A percentile compares a stretch with the other conserved stretches of the same genome.
phyloP scores from a whole-genome alignment of 1,139 yeast species.

The Candida pseudoviswanathii region DNA sequence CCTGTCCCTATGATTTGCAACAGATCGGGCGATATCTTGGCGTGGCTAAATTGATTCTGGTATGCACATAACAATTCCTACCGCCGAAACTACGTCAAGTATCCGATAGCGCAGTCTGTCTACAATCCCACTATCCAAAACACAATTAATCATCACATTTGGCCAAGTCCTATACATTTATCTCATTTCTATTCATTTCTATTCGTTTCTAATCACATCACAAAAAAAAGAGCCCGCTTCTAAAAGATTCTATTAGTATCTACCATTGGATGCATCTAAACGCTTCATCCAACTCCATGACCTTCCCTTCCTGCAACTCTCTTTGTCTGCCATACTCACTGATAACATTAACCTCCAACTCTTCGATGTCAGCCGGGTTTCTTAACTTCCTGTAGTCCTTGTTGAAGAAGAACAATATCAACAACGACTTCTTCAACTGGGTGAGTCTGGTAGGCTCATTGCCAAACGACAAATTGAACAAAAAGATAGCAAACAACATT shows the following conservation, averaged over 20 bases:
- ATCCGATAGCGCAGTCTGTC: too few relatives aligned
- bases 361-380: slow-evolving; percentile 14
- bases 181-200: too few relatives aligned
- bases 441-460: slow-evolving; percentile 6
- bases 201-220: not conserved
- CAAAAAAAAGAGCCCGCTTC: too few relatives aligned
- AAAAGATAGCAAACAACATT: slow-evolving; percentile 23
- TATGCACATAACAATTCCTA: too few relatives aligned
- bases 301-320: slow-evolving; percentile 4
- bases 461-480: slow-evolving; percentile 19
- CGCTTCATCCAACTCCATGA: slow-evolving; percentile 18
- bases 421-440: slow-evolving; percentile 19
- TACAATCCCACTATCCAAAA: too few relatives aligned
- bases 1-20: too few relatives aligned
- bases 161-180: too few relatives aligned
- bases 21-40: too few relatives aligned
- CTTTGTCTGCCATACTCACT: slow-evolving; percentile 16
- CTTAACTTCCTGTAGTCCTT: slow-evolving; percentile 22
- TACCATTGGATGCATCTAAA: slow-evolving; percentile 16
- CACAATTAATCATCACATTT: too few relatives aligned
- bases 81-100: too few relatives aligned
- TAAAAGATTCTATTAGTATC: too few relatives aligned
- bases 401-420: slow-evolving; percentile 23
- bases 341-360: slow-evolving; percentile 14
- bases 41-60: too few relatives aligned